These are phyloP conservation scores for Botrytis galanthina DNA, from an alignment of 2,329 filamentous ascomycete species.

Conservation along the genomic window DNA sequence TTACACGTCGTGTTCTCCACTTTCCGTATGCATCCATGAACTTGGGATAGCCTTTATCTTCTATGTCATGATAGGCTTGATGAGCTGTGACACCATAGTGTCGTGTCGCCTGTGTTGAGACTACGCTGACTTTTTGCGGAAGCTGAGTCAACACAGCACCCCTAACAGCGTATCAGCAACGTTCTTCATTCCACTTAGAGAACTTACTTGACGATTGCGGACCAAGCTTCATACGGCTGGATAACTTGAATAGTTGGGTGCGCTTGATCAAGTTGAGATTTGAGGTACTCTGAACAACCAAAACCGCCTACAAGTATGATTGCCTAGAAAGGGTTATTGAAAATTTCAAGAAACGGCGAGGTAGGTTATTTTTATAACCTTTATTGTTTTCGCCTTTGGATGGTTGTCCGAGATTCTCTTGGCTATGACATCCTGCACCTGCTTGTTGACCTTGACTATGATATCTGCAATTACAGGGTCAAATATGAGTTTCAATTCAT, in stretches of 20 bases:
- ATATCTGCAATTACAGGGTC: conserved; percentile 43
- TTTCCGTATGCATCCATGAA: not conserved
- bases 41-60: conserved; percentile 20
- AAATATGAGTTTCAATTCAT: conserved; percentile 56
- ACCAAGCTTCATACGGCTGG: conserved; percentile 29
- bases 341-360: conserved; percentile 27
- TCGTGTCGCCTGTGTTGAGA: conserved; percentile 25
- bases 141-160: conserved; percentile 30
- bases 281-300: conserved; percentile 32
- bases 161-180: not conserved
- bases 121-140: conserved; percentile 21
- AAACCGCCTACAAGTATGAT: conserved; percentile 34
- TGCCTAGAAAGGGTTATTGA: not conserved
- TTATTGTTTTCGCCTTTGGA: conserved; percentile 43
- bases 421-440: conserved; percentile 45
- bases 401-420: conserved; percentile 39
- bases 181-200: not conserved
- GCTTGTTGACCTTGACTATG: conserved; percentile 44
- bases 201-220: conserved; percentile 31
- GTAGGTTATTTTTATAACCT: conserved; percentile 35
- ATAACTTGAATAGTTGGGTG: conserved; percentile 35
- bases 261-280: conserved; percentile 42
- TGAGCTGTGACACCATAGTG: conserved; percentile 29
- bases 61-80: not conserved
- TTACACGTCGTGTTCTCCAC: not conserved